Conservation (phyloP, 345 rosid genomes). For the Psidium friedrichsthalianum region DNA sequence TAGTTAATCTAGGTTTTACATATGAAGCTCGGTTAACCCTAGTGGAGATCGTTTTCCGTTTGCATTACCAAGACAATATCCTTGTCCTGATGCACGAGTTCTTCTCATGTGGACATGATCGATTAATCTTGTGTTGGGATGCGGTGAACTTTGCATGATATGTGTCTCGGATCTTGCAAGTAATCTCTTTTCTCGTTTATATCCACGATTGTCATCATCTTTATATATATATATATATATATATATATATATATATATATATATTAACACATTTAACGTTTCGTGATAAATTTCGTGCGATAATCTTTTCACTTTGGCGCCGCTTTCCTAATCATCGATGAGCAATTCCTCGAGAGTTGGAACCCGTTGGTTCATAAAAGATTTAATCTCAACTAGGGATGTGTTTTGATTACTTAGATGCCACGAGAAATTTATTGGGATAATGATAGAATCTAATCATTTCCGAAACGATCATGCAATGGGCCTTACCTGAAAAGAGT, state of each 20-base stretch:
- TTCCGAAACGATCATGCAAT: not conserved
- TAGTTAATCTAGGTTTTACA: not conserved
- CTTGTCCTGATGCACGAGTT: not conserved
- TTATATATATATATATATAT: not conserved
- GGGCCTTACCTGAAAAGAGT: not conserved
- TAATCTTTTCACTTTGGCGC: not conserved
- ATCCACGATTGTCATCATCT: not conserved
- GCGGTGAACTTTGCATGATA: not conserved
- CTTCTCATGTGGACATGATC: not conserved
- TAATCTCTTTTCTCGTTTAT: not conserved
- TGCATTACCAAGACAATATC: not conserved
- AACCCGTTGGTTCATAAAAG: not conserved
- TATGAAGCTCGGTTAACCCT: not conserved
- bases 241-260: not conserved
- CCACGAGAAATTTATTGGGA: not conserved
- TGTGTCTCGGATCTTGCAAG: not conserved
- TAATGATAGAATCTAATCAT: not conserved
- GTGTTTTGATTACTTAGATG: too few relatives aligned
- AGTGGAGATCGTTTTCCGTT: not conserved
- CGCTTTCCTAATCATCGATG: not conserved
- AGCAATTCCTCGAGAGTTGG: not conserved
- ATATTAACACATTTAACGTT: not conserved
- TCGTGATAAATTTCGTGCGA: not conserved
- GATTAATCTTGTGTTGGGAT: not conserved
- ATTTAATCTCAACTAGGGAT: not conserved